phyloP scores from a whole-genome alignment of 495 filamentous ascomycete species.

The Pyrenula massariospora region DNA sequence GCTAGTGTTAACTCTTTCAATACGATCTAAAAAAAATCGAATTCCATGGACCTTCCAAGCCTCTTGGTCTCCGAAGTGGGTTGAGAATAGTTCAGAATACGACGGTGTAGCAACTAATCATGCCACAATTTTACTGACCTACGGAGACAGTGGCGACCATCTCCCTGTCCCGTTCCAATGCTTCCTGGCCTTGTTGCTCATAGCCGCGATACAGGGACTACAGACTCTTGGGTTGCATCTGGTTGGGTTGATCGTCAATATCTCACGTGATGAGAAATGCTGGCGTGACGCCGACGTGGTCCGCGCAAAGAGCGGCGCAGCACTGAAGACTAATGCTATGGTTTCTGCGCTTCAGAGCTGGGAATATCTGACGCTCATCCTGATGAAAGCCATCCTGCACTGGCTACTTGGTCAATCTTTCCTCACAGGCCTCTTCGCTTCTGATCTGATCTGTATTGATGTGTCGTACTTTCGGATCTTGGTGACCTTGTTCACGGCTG shows the following conservation, averaged over 20 bases:
- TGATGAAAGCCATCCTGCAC: conserved; percentile 29
- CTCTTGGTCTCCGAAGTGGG: background rate
- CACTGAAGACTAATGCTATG: conserved; percentile 18
- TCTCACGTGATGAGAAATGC: conserved; percentile 29
- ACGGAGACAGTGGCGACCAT: background rate
- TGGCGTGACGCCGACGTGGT: conserved; percentile 13
- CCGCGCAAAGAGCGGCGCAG: conserved; percentile 14
- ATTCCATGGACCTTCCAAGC: background rate
- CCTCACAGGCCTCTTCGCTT: conserved; percentile 11
- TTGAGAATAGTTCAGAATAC: background rate
- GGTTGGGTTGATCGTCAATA: conserved; percentile 30
- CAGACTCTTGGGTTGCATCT: conserved; percentile 31
- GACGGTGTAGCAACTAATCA: background rate
- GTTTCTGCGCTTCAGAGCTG: conserved; percentile 23
- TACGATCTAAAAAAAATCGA: background rate
- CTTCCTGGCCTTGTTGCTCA: background rate
- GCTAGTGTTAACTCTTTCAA: background rate
- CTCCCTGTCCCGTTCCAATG: background rate
- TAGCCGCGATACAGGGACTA: conserved; percentile 7
- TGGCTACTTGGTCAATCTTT: conserved; percentile 32
- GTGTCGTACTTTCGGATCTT: conserved; percentile 25
- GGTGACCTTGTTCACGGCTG: conserved; percentile 16
- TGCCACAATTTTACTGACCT: background rate
- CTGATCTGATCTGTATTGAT: conserved; percentile 2
- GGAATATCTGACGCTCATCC: conserved; percentile 27